Percentiles rank a stretch among this genome's conserved stretches.
phyloP scores from a whole-genome alignment of 2,329 filamentous ascomycete genomes.

The Monosporascus sp. region DNA sequence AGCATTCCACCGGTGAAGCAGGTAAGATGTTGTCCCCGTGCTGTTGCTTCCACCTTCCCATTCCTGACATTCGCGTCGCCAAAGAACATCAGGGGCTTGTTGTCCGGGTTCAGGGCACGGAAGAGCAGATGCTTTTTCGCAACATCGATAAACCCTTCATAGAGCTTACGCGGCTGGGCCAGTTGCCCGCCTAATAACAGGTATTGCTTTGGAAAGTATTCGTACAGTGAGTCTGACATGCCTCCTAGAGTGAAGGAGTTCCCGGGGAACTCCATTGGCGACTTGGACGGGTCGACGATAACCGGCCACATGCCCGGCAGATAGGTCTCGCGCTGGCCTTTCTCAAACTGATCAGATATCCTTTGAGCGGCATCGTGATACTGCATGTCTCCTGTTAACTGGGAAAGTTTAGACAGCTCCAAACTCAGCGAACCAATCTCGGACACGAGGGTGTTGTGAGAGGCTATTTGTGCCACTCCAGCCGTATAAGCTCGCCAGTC shows the following conservation, averaged over 20 bases:
- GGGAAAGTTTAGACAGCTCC: constrained; percentile 60
- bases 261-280: constrained; percentile 47
- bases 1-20: constrained; percentile 65
- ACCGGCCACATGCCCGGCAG: constrained; percentile 61
- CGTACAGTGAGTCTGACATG: constrained; percentile 54
- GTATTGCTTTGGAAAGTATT: constrained; percentile 64
- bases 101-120: constrained; percentile 36
- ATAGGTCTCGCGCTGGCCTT: constrained; percentile 46
- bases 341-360: constrained; percentile 50
- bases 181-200: constrained; percentile 59
- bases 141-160: constrained; percentile 39
- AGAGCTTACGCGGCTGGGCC: constrained; percentile 43
- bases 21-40: constrained; percentile 49
- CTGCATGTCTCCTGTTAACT: constrained; percentile 54
- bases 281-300: constrained; percentile 45
- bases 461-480: constrained; percentile 40
- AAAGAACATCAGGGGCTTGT: constrained; percentile 42
- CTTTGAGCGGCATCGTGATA: constrained; percentile 59
- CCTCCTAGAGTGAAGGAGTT: constrained; percentile 52
- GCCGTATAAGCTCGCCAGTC: constrained; percentile 49
- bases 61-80: constrained; percentile 36
- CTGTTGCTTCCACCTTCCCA: constrained; percentile 20
- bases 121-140: constrained; percentile 41
- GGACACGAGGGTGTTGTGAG: constrained; percentile 34
- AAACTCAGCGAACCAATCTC: constrained; percentile 55